These are phyloP conservation scores for Ilyonectria robusta DNA, from an alignment of 2,329 filamentous ascomycete genomes.

Conservation along the genomic window DNA sequence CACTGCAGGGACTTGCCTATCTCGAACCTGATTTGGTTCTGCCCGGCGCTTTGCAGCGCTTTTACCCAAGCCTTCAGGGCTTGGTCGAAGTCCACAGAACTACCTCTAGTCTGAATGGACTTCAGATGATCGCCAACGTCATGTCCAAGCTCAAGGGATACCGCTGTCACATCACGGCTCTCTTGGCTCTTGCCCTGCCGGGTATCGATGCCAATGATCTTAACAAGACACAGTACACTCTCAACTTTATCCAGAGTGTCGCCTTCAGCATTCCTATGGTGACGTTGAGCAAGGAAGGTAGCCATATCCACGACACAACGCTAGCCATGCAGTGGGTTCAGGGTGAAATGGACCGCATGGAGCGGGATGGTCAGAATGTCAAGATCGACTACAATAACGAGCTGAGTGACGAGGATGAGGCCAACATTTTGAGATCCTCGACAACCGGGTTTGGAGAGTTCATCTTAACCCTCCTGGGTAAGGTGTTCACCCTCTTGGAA, in stretches of 20 bases:
- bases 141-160: conserved; percentile 97
- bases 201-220: conserved; percentile 98
- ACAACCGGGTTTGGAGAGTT: conserved; percentile 96
- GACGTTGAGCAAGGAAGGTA: conserved; percentile 74
- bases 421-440: conserved; percentile 89
- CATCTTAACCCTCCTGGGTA: conserved; percentile 88
- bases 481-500: conserved; percentile 95
- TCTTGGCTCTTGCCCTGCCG: conserved; percentile 92
- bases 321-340: conserved; percentile 95
- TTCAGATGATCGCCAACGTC: conserved; percentile 92
- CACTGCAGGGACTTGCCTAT: conserved; percentile 89
- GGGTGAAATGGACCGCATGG: conserved; percentile 93
- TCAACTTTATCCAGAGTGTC: conserved; percentile 95
- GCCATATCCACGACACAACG: conserved; percentile 78
- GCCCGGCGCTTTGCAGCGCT: conserved; percentile 92
- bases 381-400: conserved; percentile 88
- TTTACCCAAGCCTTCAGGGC: conserved; percentile 97
- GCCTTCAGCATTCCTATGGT: conserved; percentile 96
- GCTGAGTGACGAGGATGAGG: conserved; percentile 88
- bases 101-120: conserved; percentile 89
- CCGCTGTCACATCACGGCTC: conserved; percentile 92
- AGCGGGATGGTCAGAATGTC: conserved; percentile 86
- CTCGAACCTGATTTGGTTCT: conserved; percentile 93
- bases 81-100: conserved; percentile 97
- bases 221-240: conserved; percentile 93